Evolutionary conservation across 768 basidiomycete genomes (phyloP), one percentile per base, ranked within the genome.

Genomic region (Rhodotorula babjevae): DNA sequence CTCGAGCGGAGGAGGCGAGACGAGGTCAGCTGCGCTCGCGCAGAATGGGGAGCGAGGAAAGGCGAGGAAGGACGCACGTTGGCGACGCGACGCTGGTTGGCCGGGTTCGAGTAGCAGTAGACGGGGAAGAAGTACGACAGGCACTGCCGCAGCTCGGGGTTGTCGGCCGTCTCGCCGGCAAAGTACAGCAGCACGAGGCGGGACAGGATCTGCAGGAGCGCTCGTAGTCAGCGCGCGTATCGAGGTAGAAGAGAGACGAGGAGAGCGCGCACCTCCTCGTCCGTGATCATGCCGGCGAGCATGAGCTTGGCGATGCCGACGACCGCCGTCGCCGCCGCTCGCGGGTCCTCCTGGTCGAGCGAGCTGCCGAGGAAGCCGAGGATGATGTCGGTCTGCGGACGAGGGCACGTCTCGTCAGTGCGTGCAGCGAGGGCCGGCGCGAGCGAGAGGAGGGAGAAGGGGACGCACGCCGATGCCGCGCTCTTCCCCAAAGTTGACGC

Each of bases 241-340:
- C 19, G 53, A 0, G 25, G 15, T 40, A 27, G 23, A 11, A 23
- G 29, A 3, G 7, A 31, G 40, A 21, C 8, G 3, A 10, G 29
- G 52, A 21, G 18, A 50, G 44, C 42, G 61, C 87, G 57, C 76
- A 91, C 93, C 63, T 85, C 82, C 42, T 88, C 85, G 69, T 93
- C 89, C 1, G 85, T 83, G 68, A 93, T 83, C 84, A 90, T 87
- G 0, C 90, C 90, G 0, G 88, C 83, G 12, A 93, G 82, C 78
- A 92, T 85, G 36, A 98, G 84, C 81, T 98, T 98, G n/a, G 92
- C 85, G 9, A 92, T 83, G 0, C 94, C 93, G 42, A 90, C 83
- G 71, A 88, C 88, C 21, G 92, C 82, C 11, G 90, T 81, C 3
- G 91, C 90, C 72, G 88, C 87, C 0, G 90, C 87, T 57, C 85